Base-by-base conservation (phyloP, 83 land plant genomes). In the Diphasiastrum complanatum region DNA sequence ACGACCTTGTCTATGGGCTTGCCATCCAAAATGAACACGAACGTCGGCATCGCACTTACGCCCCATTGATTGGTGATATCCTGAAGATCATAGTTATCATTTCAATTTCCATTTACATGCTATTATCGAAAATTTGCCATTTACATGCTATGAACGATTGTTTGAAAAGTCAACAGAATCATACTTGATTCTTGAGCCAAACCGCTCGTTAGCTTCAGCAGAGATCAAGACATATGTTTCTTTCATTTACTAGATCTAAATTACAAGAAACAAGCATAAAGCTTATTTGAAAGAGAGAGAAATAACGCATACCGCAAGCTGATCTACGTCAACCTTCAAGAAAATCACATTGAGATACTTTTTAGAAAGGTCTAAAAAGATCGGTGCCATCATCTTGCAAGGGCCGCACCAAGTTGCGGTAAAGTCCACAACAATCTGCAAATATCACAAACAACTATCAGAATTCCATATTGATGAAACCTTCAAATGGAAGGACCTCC, bases 321-420 rank as follows among this genome's bases (percentile, higher is more conserved):
- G 20, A 59, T 59, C 61, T 8, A 59, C 61, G 22, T 59, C 61
- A 11, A 59, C 61, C 36, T 59, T 59, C 61, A 59, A 18, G 24
- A 59, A 59, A 2, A 59, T 25, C 22, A 59, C 3, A 12, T 59
- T 5, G 18, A 24, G 61, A 23, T 34, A 37, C 45, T 5, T 59
- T n/a, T 34, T n/a, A 14, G 61, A 59, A 3, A 59, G 50, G 4
- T 59, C 61, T 11, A 34, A 40, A 59, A 59, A 59, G 14, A 59
- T 3, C 20, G 61, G 61, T 33, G 51, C 61, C 3, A 59, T 59
- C 35, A 33, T 11, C 22, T n/a, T 33, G 61, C 61, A 59, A 3
- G 61, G 61, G 6, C 61, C 61, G 36, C 61, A 59, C 61, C 61
- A 59, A 3, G 54, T 14, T 59, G 61, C 61, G 22, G 61, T 59